Evolutionary conservation across 352 stramenopile genomes (phyloP).

Genomic region (Globisporangium nunn): DNA sequence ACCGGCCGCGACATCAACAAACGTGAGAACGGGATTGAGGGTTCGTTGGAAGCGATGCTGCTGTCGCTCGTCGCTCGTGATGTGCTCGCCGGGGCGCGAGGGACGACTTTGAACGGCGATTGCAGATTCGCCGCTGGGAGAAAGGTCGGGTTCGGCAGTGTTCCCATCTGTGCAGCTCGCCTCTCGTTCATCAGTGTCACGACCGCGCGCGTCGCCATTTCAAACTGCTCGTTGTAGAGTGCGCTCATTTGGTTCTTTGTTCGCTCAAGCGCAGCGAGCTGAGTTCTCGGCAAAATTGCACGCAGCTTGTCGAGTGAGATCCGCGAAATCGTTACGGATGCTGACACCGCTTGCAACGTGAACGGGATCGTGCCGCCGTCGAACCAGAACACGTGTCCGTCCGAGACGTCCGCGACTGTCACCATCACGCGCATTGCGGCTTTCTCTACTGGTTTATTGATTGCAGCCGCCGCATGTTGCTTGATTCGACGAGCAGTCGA

Average conservation of each 20-base stretch:
- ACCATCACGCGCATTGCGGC: constrained; percentile 26
- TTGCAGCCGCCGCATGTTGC: background rate
- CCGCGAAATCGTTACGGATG: constrained; percentile 29
- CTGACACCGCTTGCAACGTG: constrained; percentile 38
- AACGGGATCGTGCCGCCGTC: constrained; percentile 25
- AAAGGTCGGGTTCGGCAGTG: constrained; percentile 11
- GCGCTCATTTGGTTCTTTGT: constrained; percentile 15
- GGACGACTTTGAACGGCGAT: constrained; percentile 9
- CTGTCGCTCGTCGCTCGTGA: background rate
- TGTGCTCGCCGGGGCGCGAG: background rate
- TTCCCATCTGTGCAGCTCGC: constrained; percentile 16
- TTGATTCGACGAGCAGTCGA: background rate
- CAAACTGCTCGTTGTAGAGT: constrained; percentile 29
- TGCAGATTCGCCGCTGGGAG: constrained; percentile 22
- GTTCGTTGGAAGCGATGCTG: background rate
- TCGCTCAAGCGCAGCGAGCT: constrained; percentile 21
- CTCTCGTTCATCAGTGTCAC: constrained; percentile 50
- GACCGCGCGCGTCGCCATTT: constrained; percentile 27
- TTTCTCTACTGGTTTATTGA: background rate
- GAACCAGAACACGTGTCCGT: constrained; percentile 52
- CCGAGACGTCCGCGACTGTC: constrained; percentile 43
- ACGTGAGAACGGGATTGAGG: constrained; percentile 22
- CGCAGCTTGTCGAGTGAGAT: constrained; percentile 45
- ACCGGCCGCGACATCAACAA: constrained; percentile 22
- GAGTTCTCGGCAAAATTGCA: constrained; percentile 32